These are phyloP conservation scores for Paraglomus occultum DNA, from an alignment of 192 early-diverging fungal genomes.

Conservation along the genomic window DNA sequence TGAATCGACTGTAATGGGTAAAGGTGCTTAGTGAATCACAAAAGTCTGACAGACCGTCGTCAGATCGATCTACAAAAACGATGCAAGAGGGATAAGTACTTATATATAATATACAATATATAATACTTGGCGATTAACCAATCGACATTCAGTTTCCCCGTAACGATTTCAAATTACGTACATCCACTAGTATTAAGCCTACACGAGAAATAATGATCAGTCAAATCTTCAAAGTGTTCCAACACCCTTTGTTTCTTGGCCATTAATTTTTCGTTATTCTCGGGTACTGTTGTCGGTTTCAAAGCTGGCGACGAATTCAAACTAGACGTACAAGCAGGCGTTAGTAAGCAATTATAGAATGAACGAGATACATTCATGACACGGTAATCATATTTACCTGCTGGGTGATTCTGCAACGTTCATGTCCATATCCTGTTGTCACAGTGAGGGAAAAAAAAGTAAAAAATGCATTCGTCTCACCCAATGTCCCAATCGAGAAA, in stretches of 20 bases:
- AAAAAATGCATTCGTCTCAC: neutral
- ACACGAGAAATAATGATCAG: conserved; percentile 70
- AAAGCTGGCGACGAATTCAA: conserved; percentile 19
- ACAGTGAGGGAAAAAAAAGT: neutral
- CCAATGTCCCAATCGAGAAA: neutral
- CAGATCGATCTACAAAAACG: conserved; percentile 31
- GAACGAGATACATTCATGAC: conserved; percentile 10
- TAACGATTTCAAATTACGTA: conserved; percentile 6
- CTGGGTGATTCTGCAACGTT: neutral
- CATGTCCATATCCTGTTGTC: neutral
- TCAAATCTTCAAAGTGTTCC: conserved; percentile 68
- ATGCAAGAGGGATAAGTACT: conserved; percentile 5
- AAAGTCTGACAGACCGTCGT: conserved; percentile 46
- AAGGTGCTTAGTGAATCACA: conserved; percentile 67
- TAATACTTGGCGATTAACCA: conserved; percentile 23
- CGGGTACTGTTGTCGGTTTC: conserved; percentile 20
- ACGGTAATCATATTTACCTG: neutral
- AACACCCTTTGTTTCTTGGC: conserved; percentile 48
- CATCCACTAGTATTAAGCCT: conserved; percentile 36
- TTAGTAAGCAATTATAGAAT: conserved; percentile 35
- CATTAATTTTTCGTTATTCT: conserved; percentile 33
- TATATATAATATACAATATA: conserved; percentile 44
- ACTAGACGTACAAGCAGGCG: conserved; percentile 13
- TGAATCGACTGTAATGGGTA: conserved; percentile 65
- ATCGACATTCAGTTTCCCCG: conserved; percentile 1